Percentiles rank a stretch among this genome's conserved stretches.
These are phyloP conservation scores for Lodderomyces beijingensis DNA, from an alignment of 1,139 yeast genomes.

Conservation along the genomic window DNA sequence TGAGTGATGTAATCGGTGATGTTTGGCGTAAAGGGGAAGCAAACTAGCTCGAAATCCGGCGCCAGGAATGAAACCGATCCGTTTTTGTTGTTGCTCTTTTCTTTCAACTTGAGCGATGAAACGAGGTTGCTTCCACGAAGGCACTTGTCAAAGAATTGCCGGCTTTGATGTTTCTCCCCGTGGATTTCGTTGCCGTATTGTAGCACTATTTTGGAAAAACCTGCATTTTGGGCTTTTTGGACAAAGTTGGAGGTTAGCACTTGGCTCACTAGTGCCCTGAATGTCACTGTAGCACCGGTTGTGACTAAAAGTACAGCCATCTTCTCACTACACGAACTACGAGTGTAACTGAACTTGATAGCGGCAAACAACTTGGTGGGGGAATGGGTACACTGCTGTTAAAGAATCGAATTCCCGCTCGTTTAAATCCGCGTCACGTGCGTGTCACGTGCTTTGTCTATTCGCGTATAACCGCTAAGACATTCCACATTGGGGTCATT, in stretches of 20 bases:
- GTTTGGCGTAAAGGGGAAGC: constrained; percentile 46
- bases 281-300: constrained; percentile 86
- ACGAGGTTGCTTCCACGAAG: constrained; percentile 12
- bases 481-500: too few relatives aligned
- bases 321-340: too few relatives aligned
- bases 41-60: constrained; percentile 21
- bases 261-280: constrained; percentile 47
- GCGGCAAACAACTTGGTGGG: too few relatives aligned
- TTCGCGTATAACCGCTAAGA: too few relatives aligned
- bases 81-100: neutral
- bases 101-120: constrained; percentile 9
- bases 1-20: constrained; percentile 34
- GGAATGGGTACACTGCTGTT: too few relatives aligned
- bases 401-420: too few relatives aligned
- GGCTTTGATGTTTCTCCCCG: constrained; percentile 23
- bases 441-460: too few relatives aligned
- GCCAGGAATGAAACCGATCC: constrained; percentile 6
- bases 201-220: constrained; percentile 42
- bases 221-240: constrained; percentile 21
- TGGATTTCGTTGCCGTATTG: constrained; percentile 66
- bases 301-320: constrained; percentile 24
- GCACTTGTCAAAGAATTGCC: constrained; percentile 17
- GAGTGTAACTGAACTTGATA: too few relatives aligned
- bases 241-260: constrained; percentile 37
- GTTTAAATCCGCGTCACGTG: too few relatives aligned